Evolutionary conservation across 768 basidiomycete genomes (phyloP).

Genomic region (Suillus tomentosus): DNA sequence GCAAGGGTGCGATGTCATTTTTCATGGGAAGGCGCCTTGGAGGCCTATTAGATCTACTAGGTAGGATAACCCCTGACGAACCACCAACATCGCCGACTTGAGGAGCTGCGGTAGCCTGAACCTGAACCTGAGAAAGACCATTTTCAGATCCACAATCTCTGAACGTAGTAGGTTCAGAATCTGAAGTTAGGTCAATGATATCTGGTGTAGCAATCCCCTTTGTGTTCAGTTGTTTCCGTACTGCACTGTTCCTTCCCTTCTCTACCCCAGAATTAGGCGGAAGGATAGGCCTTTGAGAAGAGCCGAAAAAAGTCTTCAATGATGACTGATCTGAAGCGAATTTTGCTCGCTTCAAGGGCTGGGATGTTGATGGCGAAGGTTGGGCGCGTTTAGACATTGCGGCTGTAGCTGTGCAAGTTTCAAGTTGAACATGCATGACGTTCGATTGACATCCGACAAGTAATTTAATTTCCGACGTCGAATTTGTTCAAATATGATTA

Average conservation of each 20-base stretch:
- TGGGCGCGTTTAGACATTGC: conserved; percentile 18
- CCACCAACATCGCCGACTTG: neutral
- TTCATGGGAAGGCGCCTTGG: conserved; percentile 21
- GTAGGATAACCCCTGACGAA: neutral
- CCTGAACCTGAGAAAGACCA: too few species aligned
- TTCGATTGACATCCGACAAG: conserved; percentile 5
- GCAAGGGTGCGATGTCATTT: conserved; percentile 22
- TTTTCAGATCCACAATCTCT: neutral
- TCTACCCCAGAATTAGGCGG: conserved; percentile 3
- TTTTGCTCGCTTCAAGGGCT: conserved; percentile 25
- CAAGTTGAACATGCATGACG: neutral
- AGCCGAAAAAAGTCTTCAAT: conserved; percentile 32
- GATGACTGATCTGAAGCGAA: conserved; percentile 19
- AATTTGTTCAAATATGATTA: neutral
- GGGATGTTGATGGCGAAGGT: conserved; percentile 11
- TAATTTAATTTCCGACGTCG: conserved; percentile 3
- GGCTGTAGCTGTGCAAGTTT: neutral
- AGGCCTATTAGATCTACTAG: conserved; percentile 7
- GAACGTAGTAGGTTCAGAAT: neutral
- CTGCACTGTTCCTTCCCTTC: conserved; percentile 7
- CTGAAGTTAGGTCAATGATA: conserved; percentile 6
- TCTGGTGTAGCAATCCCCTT: neutral
- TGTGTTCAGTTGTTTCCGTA: neutral
- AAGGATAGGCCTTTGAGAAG: neutral
- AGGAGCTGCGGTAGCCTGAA: neutral